phyloP scores from a whole-genome alignment of 2,329 filamentous ascomycete species.

The Apiospora pterosperma region DNA sequence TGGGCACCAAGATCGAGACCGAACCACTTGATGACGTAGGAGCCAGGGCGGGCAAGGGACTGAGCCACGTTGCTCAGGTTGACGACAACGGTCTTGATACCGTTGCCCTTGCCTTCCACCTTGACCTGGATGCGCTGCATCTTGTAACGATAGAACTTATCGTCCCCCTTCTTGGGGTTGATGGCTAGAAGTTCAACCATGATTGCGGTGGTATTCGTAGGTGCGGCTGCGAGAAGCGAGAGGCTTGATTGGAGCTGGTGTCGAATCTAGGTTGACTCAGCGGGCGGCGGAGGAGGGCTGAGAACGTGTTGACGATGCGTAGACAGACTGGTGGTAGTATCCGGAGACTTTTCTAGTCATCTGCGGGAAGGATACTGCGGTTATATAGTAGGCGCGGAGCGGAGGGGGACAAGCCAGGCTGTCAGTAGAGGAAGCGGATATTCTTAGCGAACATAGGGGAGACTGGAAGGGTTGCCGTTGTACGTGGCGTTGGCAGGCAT shows the following conservation, averaged over 20 bases:
- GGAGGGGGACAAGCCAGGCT: conserved; percentile 35
- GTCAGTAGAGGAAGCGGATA: conserved; percentile 51
- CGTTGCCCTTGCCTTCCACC: conserved; percentile 99
- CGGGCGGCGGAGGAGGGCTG: not conserved
- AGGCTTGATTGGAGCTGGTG: not conserved
- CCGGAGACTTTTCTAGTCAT: conserved; percentile 7
- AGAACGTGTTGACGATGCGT: conserved; percentile 1
- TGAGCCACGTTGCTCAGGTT: conserved; percentile 92
- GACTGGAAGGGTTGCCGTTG: conserved; percentile 38
- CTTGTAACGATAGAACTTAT: conserved; percentile 99
- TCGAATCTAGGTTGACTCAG: not conserved
- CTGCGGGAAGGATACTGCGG: conserved; percentile 6
- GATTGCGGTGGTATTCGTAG: conserved; percentile 47
- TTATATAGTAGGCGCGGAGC: not conserved
- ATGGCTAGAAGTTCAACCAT: conserved; percentile 74
- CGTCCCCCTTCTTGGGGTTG: conserved; percentile 97
- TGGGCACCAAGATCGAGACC: conserved; percentile 98
- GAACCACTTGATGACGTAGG: conserved; percentile 99
- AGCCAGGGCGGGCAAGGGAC: conserved; percentile 85
- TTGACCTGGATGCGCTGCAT: conserved; percentile 99
- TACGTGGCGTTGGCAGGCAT: conserved; percentile 54
- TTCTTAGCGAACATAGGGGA: conserved; percentile 54
- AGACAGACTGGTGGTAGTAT: not conserved
- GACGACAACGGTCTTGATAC: conserved; percentile 98
- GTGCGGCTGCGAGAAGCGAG: not conserved